Percentiles rank a stretch among this genome's conserved stretches.
Evolutionary conservation across 768 basidiomycete species (phyloP).

Genomic region (Butyriboletus loyo): DNA sequence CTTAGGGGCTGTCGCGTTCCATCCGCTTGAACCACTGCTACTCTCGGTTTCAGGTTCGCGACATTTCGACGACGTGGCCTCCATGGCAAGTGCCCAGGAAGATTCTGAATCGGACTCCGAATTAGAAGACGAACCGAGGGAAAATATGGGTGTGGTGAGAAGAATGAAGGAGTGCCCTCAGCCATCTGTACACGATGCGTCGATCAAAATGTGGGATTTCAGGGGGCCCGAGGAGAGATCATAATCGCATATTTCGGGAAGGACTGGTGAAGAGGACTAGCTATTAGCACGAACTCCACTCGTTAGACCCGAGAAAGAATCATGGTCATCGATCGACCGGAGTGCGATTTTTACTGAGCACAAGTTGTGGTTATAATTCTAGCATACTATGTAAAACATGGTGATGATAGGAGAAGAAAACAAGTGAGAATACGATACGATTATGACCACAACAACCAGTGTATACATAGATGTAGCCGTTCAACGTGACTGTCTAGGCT

Average conservation of each 20-base stretch:
- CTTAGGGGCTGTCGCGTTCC: conserved; percentile 69
- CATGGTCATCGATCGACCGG: not conserved
- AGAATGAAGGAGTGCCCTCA: conserved; percentile 11
- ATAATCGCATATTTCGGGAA: not conserved
- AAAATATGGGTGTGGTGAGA: not conserved
- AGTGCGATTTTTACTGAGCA: not conserved
- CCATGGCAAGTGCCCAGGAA: not conserved
- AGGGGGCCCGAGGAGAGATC: not conserved
- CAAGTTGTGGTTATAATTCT: conserved; percentile 18
- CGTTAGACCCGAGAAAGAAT: not conserved
- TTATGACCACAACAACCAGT: too few relatives aligned
- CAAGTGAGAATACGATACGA: too few relatives aligned
- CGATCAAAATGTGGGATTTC: conserved; percentile 28
- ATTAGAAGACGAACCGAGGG: conserved; percentile 6
- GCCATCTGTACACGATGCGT: conserved; percentile 25
- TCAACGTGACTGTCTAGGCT: too few relatives aligned
- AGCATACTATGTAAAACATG: conserved; percentile 23
- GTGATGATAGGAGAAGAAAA: too few relatives aligned
- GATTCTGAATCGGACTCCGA: conserved; percentile 19
- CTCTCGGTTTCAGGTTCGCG: conserved; percentile 76
- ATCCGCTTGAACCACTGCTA: conserved; percentile 57
- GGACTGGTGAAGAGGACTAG: not conserved
- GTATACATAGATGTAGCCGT: too few relatives aligned
- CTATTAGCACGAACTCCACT: too few relatives aligned
- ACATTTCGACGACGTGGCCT: conserved; percentile 44